Evolutionary conservation across 129 eudicot species (phyloP).

Genomic region (Flaveria ramosissima): DNA sequence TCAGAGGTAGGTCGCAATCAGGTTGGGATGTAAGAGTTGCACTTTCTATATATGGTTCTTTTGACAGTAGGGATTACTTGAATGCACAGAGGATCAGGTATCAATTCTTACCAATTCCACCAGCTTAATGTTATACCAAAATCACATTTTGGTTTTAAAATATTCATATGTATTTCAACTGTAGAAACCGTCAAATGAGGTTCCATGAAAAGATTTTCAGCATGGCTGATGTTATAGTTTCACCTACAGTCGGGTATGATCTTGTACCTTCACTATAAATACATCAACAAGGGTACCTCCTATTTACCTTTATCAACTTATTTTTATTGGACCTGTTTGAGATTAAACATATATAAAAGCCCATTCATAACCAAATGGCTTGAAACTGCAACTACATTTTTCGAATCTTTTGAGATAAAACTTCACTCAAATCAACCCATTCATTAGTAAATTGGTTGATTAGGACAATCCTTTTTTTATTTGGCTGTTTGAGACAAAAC

Average conservation of each 20-base stretch:
- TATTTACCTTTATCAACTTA: no score
- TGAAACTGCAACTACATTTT: no score
- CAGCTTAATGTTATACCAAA: background rate
- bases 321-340: no score
- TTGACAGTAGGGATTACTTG: conserved; percentile 75
- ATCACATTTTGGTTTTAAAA: background rate
- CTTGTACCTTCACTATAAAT: background rate
- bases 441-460: background rate
- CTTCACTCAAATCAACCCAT: background rate
- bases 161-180: background rate
- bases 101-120: background rate
- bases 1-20: conserved; percentile 59
- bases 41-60: conserved; percentile 77
- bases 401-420: background rate
- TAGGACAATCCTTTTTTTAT: no score
- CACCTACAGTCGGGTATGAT: conserved; percentile 87
- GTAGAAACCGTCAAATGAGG: conserved; percentile 77
- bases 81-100: conserved; percentile 94
- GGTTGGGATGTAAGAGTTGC: conserved; percentile 92
- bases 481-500: background rate
- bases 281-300: no score
- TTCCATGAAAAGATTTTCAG: conserved; percentile 72
- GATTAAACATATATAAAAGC: no score
- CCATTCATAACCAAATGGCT: no score
- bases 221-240: conserved; percentile 85